A percentile compares a stretch with the other conserved stretches of the same genome.
Evolutionary conservation across 192 early-diverging fungal species (phyloP).

Genomic region (Coemansia sp.): DNA sequence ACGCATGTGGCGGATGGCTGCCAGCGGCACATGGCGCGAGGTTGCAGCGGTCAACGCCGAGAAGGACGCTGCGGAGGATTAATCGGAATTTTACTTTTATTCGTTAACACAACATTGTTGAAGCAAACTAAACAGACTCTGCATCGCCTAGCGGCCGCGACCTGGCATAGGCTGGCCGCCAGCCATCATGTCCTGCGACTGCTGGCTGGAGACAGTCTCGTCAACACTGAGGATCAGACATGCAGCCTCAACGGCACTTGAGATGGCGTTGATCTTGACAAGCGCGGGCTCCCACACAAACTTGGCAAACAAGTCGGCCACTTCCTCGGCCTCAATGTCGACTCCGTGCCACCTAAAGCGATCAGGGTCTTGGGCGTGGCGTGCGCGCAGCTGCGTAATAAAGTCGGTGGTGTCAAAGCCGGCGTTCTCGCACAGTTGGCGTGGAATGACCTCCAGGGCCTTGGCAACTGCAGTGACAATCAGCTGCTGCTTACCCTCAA

Average conservation of each 20-base stretch:
- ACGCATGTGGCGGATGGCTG: conserved; percentile 47
- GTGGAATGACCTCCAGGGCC: conserved; percentile 96
- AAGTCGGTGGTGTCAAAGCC: conserved; percentile 99
- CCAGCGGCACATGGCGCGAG: conserved; percentile 48
- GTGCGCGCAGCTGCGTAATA: conserved; percentile 92
- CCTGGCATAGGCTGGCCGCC: conserved; percentile 54
- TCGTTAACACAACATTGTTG: background rate
- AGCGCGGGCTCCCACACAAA: conserved; percentile 99
- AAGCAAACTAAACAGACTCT: conserved; percentile 3
- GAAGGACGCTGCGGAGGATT: conserved; percentile 6
- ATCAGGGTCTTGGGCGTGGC: conserved; percentile 63
- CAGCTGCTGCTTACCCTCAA: conserved; percentile 99
- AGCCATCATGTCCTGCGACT: conserved; percentile 67
- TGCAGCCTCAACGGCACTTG: conserved; percentile 92
- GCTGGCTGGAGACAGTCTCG: conserved; percentile 93
- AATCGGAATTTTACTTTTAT: background rate
- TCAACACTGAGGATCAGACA: conserved; percentile 95
- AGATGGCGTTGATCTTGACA: conserved; percentile 95
- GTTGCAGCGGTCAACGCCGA: conserved; percentile 36
- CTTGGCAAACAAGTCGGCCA: conserved; percentile 83
- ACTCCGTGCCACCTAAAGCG: conserved; percentile 88
- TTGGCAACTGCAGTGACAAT: conserved; percentile 92
- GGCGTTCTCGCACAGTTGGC: conserved; percentile 97
- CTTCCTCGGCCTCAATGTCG: conserved; percentile 83
- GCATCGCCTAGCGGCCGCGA: conserved; percentile 64